Conservation (phyloP, 768 basidiomycete genomes). For the Kockovaella imperatae region DNA sequence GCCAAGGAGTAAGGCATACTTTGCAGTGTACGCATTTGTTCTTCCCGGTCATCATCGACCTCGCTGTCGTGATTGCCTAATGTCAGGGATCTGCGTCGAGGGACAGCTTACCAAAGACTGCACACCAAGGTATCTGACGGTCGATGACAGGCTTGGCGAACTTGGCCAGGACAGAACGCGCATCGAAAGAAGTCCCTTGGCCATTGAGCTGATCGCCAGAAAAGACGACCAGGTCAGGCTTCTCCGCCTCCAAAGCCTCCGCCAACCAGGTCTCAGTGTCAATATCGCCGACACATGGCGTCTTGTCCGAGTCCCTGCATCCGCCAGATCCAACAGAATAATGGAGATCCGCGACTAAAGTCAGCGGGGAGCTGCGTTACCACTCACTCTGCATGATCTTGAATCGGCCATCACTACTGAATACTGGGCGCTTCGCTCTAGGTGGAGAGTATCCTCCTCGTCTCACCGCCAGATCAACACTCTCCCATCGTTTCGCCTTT, state of each 20-base stretch:
- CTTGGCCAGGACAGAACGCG: conserved; percentile 78
- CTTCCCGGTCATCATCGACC: conserved; percentile 49
- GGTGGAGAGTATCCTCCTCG: conserved; percentile 53
- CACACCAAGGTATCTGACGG: conserved; percentile 77
- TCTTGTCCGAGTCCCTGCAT: conserved; percentile 62
- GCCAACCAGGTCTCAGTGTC: conserved; percentile 67
- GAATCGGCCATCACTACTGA: conserved; percentile 74
- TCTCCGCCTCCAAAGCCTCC: conserved; percentile 64
- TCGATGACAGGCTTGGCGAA: conserved; percentile 70
- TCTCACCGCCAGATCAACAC: conserved; percentile 35
- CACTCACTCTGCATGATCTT: conserved; percentile 50
- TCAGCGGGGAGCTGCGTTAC: neutral
- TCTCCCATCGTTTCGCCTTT: conserved; percentile 33
- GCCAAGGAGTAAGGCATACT: conserved; percentile 78
- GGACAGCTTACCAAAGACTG: conserved; percentile 57
- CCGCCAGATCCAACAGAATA: conserved; percentile 70
- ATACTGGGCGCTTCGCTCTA: conserved; percentile 68
- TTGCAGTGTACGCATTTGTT: conserved; percentile 62
- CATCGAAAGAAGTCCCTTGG: conserved; percentile 81
- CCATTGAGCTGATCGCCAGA: conserved; percentile 83
- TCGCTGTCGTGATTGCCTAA: conserved; percentile 69
- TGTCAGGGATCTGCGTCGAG: too few relatives aligned
- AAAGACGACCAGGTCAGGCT: conserved; percentile 86
- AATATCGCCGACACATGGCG: conserved; percentile 62
- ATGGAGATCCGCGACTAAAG: conserved; percentile 84